A percentile compares a stretch with the other conserved stretches of the same genome.
Conservation (phyloP, 257 asterid genomes). For the Ilex asprella region DNA sequence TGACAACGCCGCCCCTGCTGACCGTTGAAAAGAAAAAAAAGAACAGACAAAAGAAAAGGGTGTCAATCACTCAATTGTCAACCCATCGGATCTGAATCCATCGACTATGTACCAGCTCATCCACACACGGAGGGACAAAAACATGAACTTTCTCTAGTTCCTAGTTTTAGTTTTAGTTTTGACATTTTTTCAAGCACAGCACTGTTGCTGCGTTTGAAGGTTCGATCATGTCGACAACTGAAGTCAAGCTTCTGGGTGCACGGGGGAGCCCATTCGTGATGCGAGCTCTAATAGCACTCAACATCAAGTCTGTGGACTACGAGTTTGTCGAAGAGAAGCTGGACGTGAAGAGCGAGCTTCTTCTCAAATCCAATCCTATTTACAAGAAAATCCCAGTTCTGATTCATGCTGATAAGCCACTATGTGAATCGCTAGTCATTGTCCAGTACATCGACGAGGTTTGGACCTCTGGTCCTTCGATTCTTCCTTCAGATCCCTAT, state of each 20-base stretch:
- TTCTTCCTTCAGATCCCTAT: slow-evolving; percentile 22
- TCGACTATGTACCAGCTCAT: too few species aligned
- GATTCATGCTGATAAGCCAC: slow-evolving; percentile 10
- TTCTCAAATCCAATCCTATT: slow-evolving; percentile 19
- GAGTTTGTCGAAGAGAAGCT: slow-evolving; percentile 11
- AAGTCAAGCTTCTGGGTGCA: slow-evolving; percentile 23
- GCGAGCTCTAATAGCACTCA: slow-evolving; percentile 19
- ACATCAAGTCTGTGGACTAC: slow-evolving; percentile 16
- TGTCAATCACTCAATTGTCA: too few species aligned
- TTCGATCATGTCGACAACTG: slow-evolving; percentile 12
- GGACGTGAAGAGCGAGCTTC: slow-evolving; percentile 14
- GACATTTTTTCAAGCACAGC: too few species aligned
- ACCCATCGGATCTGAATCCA: too few species aligned
- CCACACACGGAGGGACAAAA: too few species aligned
- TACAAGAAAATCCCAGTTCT: slow-evolving; percentile 25
- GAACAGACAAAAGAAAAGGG: too few species aligned
- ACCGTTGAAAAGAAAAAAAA: too few species aligned
- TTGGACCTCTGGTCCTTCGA: slow-evolving; percentile 18
- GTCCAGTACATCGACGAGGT: slow-evolving; percentile 24
- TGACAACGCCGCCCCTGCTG: too few species aligned
- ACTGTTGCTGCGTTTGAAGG: too few species aligned
- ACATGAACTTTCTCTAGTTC: too few species aligned
- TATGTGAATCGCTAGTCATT: slow-evolving; percentile 25
- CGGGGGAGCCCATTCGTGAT: slow-evolving; percentile 22
- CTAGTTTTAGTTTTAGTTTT: too few species aligned